Conservation (phyloP, 495 filamentous ascomycete genomes). For the Amorphotheca resinae region DNA sequence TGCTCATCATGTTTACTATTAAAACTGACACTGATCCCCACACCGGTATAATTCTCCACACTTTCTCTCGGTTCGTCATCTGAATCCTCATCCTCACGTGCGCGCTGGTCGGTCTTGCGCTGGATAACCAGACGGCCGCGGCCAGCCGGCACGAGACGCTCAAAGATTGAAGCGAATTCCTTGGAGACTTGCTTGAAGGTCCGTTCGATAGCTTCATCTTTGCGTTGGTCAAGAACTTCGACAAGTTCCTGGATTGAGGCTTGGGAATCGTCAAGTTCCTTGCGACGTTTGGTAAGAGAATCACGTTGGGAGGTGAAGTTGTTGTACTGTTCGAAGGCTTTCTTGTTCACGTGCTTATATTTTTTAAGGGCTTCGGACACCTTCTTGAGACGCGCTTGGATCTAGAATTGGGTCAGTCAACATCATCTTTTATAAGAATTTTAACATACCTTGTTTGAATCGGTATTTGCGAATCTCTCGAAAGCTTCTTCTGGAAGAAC, state of each 20-base stretch:
- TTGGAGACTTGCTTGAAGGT: slow-evolving; percentile 96
- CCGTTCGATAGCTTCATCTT: slow-evolving; percentile 91
- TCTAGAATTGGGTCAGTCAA: slow-evolving; percentile 27
- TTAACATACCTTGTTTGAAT: slow-evolving; percentile 54
- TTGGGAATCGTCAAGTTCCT: slow-evolving; percentile 74
- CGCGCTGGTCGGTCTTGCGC: slow-evolving; percentile 63
- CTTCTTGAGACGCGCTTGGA: slow-evolving; percentile 79
- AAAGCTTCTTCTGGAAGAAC: slow-evolving; percentile 92
- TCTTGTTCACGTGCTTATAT: slow-evolving; percentile 97
- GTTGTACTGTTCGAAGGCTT: slow-evolving; percentile 97
- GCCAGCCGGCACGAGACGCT: slow-evolving; percentile 87
- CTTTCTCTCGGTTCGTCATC: slow-evolving; percentile 54
- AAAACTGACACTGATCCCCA: slow-evolving; percentile 97
- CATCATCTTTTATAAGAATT: not conserved
- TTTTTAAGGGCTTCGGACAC: slow-evolving; percentile 92
- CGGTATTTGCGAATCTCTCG: slow-evolving; percentile 71
- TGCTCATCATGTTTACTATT: slow-evolving; percentile 96
- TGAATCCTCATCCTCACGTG: slow-evolving; percentile 49
- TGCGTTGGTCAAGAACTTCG: slow-evolving; percentile 80
- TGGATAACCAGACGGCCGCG: slow-evolving; percentile 88
- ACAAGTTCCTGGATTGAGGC: slow-evolving; percentile 84
- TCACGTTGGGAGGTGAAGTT: slow-evolving; percentile 90
- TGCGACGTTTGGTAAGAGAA: slow-evolving; percentile 62
- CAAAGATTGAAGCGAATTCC: slow-evolving; percentile 86
- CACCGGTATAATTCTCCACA: slow-evolving; percentile 93